Conservation (phyloP, 257 asterid species). For the Echites panduratus region DNA sequence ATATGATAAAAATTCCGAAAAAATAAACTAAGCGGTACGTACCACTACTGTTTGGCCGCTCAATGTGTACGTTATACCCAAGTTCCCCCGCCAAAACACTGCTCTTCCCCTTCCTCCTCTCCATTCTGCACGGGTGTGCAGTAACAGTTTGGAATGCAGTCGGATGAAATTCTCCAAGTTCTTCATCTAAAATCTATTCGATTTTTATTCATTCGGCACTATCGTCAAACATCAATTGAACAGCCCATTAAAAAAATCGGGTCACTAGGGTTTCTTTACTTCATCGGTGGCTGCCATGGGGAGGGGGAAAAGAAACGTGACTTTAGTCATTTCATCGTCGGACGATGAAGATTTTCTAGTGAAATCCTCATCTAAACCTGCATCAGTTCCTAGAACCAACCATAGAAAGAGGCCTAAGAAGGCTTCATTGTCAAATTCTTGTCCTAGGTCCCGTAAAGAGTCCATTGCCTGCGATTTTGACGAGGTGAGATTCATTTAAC, state of each 20-base stretch:
- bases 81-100: conserved; percentile 16
- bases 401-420: conserved; percentile 60
- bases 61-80: conserved; percentile 12
- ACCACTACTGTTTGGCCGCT: too few relatives aligned
- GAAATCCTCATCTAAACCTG: conserved; percentile 24
- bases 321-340: conserved; percentile 54
- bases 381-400: conserved; percentile 50
- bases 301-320: conserved; percentile 49
- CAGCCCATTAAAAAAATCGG: background rate
- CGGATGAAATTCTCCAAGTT: background rate
- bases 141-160: background rate
- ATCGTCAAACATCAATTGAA: background rate
- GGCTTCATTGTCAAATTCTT: conserved; percentile 34
- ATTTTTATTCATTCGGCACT: background rate
- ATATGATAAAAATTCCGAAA: too few relatives aligned
- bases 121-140: too few relatives aligned
- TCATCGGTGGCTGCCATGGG: conserved; percentile 31
- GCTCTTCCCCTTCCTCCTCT: background rate
- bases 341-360: conserved; percentile 27
- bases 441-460: conserved; percentile 25
- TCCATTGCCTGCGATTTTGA: conserved; percentile 42
- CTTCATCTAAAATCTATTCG: background rate
- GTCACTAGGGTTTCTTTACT: conserved; percentile 14
- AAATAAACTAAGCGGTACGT: too few relatives aligned
- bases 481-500: too few relatives aligned